phyloP scores from a whole-genome alignment of 106 monocot species.

The Iris macrosiphon region DNA sequence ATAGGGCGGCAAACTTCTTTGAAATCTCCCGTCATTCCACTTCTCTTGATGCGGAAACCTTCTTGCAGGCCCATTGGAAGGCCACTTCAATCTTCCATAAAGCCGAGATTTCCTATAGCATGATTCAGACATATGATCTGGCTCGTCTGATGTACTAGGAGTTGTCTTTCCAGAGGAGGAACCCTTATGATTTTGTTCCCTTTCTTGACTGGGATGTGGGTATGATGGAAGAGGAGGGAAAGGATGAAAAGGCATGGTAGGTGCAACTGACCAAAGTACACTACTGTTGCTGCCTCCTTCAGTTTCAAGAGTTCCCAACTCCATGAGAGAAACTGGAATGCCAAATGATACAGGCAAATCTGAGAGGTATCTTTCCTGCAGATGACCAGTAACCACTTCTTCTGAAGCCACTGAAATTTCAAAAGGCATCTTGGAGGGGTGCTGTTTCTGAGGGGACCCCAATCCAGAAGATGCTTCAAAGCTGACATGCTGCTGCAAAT shows the following conservation, averaged over 20 bases:
- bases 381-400: slow-evolving; percentile 28
- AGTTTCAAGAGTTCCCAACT: slow-evolving; percentile 36
- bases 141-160: slow-evolving; percentile 2
- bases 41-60: slow-evolving; percentile 11
- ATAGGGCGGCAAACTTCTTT: slow-evolving; percentile 4
- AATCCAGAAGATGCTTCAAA: slow-evolving; percentile 52
- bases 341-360: slow-evolving; percentile 62
- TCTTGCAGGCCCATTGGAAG: slow-evolving; percentile 11
- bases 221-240: slow-evolving; percentile 76
- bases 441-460: slow-evolving; percentile 4
- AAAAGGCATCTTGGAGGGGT: neutral
- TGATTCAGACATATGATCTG: neutral
- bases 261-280: slow-evolving; percentile 49
- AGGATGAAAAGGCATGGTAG: slow-evolving; percentile 77
- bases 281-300: neutral
- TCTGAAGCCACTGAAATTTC: neutral
- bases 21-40: slow-evolving; percentile 10
- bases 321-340: slow-evolving; percentile 48
- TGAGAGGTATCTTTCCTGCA: slow-evolving; percentile 44
- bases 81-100: slow-evolving; percentile 10
- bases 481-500: slow-evolving; percentile 13
- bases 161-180: neutral
- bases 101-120: neutral
- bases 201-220: slow-evolving; percentile 17
- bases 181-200: neutral